Evolutionary conservation across 495 filamentous ascomycete species (phyloP).

Genomic region (Hyaloscypha finlandica): DNA sequence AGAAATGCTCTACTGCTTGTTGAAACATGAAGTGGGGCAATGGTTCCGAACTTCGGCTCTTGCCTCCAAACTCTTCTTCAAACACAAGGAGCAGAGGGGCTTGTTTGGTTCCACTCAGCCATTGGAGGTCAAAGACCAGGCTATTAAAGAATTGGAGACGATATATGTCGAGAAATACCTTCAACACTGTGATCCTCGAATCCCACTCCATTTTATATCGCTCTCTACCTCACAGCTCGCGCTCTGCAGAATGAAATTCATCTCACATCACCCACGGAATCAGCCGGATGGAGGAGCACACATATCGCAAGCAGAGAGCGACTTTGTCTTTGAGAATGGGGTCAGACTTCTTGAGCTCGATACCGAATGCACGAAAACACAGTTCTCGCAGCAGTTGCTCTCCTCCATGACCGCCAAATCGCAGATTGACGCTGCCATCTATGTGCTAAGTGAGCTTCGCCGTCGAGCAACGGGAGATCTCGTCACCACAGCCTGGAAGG

Average conservation of each 20-base stretch:
- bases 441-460: constrained; percentile 44
- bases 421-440: constrained; percentile 38
- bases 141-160: constrained; percentile 41
- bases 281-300: constrained; percentile 34
- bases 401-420: constrained; percentile 44
- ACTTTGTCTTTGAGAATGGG: constrained; percentile 42
- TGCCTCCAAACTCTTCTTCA: constrained; percentile 47
- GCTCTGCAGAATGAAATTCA: constrained; percentile 39
- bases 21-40: constrained; percentile 38
- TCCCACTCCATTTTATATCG: constrained; percentile 59
- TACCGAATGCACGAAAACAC: constrained; percentile 32
- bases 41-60: constrained; percentile 42
- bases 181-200: constrained; percentile 58
- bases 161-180: constrained; percentile 58
- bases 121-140: constrained; percentile 33
- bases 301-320: constrained; percentile 40
- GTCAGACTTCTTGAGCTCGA: constrained; percentile 43
- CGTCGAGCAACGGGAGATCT: constrained; percentile 34
- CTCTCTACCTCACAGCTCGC: constrained; percentile 49
- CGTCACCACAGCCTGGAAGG: constrained; percentile 38
- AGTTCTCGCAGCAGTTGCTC: constrained; percentile 41
- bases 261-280: constrained; percentile 47
- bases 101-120: constrained; percentile 54
- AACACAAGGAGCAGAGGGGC: constrained; percentile 42
- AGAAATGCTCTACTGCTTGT: constrained; percentile 36